Evolutionary conservation across 2,329 filamentous ascomycete species (phyloP), one percentile per base, ranked within the genome.

Genomic region (Penicillium sp.): DNA sequence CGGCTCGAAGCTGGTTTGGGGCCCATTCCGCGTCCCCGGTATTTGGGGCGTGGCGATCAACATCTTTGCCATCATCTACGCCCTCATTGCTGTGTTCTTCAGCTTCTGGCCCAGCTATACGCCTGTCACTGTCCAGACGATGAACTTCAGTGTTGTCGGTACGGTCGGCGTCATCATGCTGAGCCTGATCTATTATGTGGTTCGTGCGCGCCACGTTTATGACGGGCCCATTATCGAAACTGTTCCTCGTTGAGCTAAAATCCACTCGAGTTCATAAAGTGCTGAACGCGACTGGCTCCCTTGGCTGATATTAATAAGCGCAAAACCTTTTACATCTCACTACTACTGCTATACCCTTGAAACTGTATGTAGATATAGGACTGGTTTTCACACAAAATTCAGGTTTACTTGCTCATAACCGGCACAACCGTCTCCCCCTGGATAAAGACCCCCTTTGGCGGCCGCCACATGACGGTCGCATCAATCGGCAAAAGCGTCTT

Each of bases 101-200:
- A 75, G 76, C 50, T 83, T 83, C 64, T 85, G 83, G 70, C 84
- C 84, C 0, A 67, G 64, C 0, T 29, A 66, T 3, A 70, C 77
- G 41, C 64, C 71, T 1, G 77, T 82, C 1, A 77, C 72, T 2
- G 68, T 75, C 1, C 66, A 67, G 15, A 78, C 75, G 2, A 84
- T 85, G 76, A 86, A 86, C 68, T 86, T 66, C 11, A 71, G 68
- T 48, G 68, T 77, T 15, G 73, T 83, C 21, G 78, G 84, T 44
- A 82, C 82, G 21, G 64, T 70, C 26, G 74, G 74, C 2, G 74
- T 75, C 11, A 73, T 82, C 60, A 35, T 79, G 7, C 75, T 82
- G 61, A 75, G 77, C 2, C 63, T 76, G 5, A 57, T 76, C 2
- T 83, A 82, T 54, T 80, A 80, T 67, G 19, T 71, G 17, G 31